phyloP scores from a whole-genome alignment of 495 filamentous ascomycete genomes.

The Astrothelium macrocarpum region DNA sequence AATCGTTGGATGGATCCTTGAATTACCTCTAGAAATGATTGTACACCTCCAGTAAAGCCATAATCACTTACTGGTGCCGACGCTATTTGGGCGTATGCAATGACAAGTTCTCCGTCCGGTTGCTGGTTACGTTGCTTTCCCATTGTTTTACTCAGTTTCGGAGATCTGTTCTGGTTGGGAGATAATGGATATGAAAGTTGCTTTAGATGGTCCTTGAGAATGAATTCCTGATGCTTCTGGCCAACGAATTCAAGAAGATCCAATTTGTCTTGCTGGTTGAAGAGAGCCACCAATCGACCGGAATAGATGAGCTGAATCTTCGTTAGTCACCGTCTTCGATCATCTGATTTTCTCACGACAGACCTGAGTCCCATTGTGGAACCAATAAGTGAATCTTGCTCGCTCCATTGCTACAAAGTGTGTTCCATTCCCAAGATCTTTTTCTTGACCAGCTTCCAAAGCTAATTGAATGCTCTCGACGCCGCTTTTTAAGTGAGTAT shows the following conservation, averaged over 20 bases:
- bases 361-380: slow-evolving; percentile 29
- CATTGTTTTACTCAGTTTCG: slow-evolving; percentile 33
- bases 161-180: slow-evolving; percentile 27
- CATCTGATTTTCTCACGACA: neutral
- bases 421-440: slow-evolving; percentile 9
- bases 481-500: slow-evolving; percentile 74
- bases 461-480: slow-evolving; percentile 71
- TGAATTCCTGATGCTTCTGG: slow-evolving; percentile 24
- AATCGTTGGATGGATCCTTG: neutral
- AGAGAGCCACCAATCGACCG: slow-evolving; percentile 27
- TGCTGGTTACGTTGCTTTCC: slow-evolving; percentile 21
- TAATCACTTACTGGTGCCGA: slow-evolving; percentile 18
- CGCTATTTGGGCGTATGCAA: slow-evolving; percentile 21
- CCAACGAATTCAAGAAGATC: slow-evolving; percentile 27
- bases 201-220: slow-evolving; percentile 23
- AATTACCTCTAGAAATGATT: slow-evolving; percentile 32
- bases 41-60: slow-evolving; percentile 24
- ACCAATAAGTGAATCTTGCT: slow-evolving; percentile 30
- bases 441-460: slow-evolving; percentile 44
- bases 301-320: slow-evolving; percentile 17
- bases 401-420: slow-evolving; percentile 23
- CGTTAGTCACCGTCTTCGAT: neutral
- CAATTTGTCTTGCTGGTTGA: slow-evolving; percentile 26
- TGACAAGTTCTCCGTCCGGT: slow-evolving; percentile 16
- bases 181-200: slow-evolving; percentile 20